A percentile compares a stretch with the other conserved stretches of the same genome.
Conservation (phyloP, 495 filamentous ascomycete species). For the Gamarada debralockiae region DNA sequence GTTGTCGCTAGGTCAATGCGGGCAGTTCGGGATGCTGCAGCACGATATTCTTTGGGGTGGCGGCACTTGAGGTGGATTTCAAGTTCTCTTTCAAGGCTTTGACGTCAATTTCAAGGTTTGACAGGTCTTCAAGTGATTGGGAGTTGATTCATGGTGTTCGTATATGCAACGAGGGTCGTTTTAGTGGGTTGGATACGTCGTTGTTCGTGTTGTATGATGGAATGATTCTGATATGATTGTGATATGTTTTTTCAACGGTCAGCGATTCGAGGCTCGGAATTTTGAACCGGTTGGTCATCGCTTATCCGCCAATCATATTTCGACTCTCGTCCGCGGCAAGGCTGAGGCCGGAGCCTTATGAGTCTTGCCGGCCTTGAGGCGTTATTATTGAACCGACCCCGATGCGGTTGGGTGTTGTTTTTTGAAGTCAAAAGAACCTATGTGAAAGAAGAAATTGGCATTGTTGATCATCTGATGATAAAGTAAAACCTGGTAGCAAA, state of each 20-base stretch:
- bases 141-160: conserved; percentile 9
- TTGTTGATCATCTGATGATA: too few species aligned
- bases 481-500: too few species aligned
- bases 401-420: too few species aligned
- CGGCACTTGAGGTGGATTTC: conserved; percentile 12
- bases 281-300: background rate
- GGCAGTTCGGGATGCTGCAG: conserved; percentile 29
- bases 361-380: background rate
- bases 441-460: too few species aligned
- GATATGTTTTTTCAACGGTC: too few species aligned
- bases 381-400: too few species aligned
- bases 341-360: conserved; percentile 6
- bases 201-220: background rate
- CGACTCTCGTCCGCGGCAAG: background rate
- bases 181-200: background rate
- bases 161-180: background rate
- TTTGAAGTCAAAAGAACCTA: too few species aligned
- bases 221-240: too few species aligned
- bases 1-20: conserved; percentile 23
- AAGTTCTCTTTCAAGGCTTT: conserved; percentile 2
- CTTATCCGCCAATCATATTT: background rate
- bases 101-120: background rate
- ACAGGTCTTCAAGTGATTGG: conserved; percentile 10
- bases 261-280: background rate
- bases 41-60: conserved; percentile 12